Evolutionary conservation across 1,284 basidiomycete genomes (phyloP).

Genomic region (Phlebopus sp.): DNA sequence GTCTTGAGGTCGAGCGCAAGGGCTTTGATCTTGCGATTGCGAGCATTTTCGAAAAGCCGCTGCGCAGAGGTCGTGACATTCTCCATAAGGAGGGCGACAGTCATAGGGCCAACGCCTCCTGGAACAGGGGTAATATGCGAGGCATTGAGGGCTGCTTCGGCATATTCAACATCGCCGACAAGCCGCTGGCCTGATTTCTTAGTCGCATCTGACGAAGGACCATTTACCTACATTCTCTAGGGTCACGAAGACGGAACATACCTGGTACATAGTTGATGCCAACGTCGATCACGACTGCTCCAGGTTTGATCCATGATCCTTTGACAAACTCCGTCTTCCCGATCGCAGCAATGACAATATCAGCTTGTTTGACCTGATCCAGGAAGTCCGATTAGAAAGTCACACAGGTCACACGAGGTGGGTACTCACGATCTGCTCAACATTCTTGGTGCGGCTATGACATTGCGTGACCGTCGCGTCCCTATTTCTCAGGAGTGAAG

Average conservation of each 20-base stretch:
- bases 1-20: slow-evolving; percentile 76
- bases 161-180: slow-evolving; percentile 94
- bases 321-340: slow-evolving; percentile 90
- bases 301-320: slow-evolving; percentile 94
- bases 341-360: slow-evolving; percentile 93
- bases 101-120: slow-evolving; percentile 99
- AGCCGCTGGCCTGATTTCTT: slow-evolving; percentile 97
- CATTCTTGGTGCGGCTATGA: slow-evolving; percentile 85
- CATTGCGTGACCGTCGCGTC: slow-evolving; percentile 99
- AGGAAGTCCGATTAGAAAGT: slow-evolving; percentile 8
- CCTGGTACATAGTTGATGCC: slow-evolving; percentile 97
- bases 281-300: slow-evolving; percentile 93
- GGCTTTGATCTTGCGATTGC: slow-evolving; percentile 71
- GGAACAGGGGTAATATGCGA: slow-evolving; percentile 96
- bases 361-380: slow-evolving; percentile 74
- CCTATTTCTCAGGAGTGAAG: slow-evolving; percentile 83
- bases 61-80: slow-evolving; percentile 90
- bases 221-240: not conserved
- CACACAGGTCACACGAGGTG: slow-evolving; percentile 6
- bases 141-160: slow-evolving; percentile 74
- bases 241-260: slow-evolving; percentile 27
- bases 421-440: slow-evolving; percentile 71
- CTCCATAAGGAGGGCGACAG: slow-evolving; percentile 97
- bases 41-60: slow-evolving; percentile 70
- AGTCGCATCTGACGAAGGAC: slow-evolving; percentile 56